Base-by-base conservation (phyloP, 75 land plant species). In the Isoetes taiwanensis region DNA sequence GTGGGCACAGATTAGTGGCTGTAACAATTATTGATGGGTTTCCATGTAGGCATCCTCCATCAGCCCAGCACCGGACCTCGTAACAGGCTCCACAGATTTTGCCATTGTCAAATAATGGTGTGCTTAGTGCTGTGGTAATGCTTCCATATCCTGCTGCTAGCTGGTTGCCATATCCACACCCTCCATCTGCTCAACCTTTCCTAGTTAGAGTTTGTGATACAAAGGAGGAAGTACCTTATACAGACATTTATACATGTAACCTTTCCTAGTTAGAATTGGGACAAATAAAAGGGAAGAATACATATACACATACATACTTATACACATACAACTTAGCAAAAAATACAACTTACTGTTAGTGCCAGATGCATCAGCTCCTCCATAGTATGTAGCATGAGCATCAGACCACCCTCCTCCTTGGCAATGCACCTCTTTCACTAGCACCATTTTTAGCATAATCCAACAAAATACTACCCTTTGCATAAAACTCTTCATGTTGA, bases 1-100 rank as follows among this genome's bases (percentile, higher is more conserved):
- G 72, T 0, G 72, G 72, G 9, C 72, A 70, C 33, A 43, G 61
- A 33, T 70, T 70, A 0, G 72, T 70, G 5, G 72, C 72, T 1
- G 72, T 70, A 40, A 70, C 62, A 4, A 65, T 38, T 2, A 56
- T 58, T 14, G 53, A 27, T 2, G 63, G 63, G 19, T 43, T 31
- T 16, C 54, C 52, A 0, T 63, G 35, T 2, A 66, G 54, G 38
- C 69, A 66, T 30, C 69, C 56, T 1, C 46, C 46, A 26, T 38
- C 63, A 11, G 56, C 30, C 10, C 32, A 29, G 29, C 69, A 67
- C 3, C 9, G 8, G 19, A 67, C 43, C 25, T 67, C 70, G 34
- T 12, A 67, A 41, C 69, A 67, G 0, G 69, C 69, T 23, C 69
- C 69, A 19, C 69, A 67, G 30, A 34, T 67, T 11, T 59, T 34